Base-by-base conservation (phyloP, 306 rosid genomes). In the Lathyrus tuberosus region DNA sequence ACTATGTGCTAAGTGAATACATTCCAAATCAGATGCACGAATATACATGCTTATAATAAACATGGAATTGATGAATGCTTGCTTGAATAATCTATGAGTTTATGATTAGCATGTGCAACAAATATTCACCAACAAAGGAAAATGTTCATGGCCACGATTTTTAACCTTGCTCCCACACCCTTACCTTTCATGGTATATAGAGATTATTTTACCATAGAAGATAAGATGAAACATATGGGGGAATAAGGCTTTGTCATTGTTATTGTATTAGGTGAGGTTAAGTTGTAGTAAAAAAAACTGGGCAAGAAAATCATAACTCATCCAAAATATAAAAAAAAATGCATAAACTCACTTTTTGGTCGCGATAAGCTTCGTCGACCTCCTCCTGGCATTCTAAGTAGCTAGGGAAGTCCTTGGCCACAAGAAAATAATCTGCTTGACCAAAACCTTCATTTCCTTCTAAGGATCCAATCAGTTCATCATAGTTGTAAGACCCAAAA, bases 371-470 rank as follows among this genome's bases (percentile, higher is more conserved):
- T 80, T 91, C 80, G 28, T 95, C 97, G 28, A 95, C 97, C 80
- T 89, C 69, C 69, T 88, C 95, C 72, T 95, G 99, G 82, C 95
- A 91, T 83, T 95, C 99, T 49, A 91, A 75, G 80, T 95, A 95
- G 83, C 95, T 87, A 69, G 96, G 97, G 86, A 95, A 95, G 92
- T 95, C 99, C 69, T 91, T 83, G 61, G 92, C 99, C 71, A 95
- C 99, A 7, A 95, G 99, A 83, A 95, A 95, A 78, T 95, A 95
- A 81, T 95, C 99, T 51, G 88, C 99, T 18, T 71, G 85, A 63
- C 99, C 99, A 78, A 77, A 95, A 56, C 99, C 99, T 83, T 91
- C 96, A 72, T 89, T 83, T 74, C 95, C 99, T 81, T 95, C 97
- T 63, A 95, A 78, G 61, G 99, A 95, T 47, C 89, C 92, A 14